These are phyloP conservation scores for Paramecium bursaria DNA, from an alignment of 73 alveolate genomes.

Conservation along the genomic window DNA sequence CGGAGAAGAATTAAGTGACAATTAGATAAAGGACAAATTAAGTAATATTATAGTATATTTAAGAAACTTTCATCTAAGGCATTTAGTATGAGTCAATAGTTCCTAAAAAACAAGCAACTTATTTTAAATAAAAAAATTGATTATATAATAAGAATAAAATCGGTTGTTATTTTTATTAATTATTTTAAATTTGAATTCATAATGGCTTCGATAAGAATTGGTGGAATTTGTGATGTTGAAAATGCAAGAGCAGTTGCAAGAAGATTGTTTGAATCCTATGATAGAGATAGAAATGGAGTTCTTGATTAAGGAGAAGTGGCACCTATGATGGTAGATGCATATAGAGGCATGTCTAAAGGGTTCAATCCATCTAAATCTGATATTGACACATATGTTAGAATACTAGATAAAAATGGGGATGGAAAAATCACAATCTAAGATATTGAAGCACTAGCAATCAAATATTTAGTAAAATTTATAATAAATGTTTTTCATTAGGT, in stretches of 20 bases:
- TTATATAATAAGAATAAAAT: no score
- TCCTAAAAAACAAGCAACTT: background rate
- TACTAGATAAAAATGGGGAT: slow-evolving; percentile 68
- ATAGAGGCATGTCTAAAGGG: slow-evolving; percentile 70
- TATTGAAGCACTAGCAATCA: slow-evolving; percentile 66
- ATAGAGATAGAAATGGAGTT: slow-evolving; percentile 65
- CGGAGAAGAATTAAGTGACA: background rate
- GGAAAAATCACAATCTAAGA: slow-evolving; percentile 68
- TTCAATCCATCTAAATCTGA: slow-evolving; percentile 71
- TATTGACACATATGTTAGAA: slow-evolving; percentile 52
- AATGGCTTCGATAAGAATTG: slow-evolving; percentile 51
- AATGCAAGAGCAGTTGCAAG: slow-evolving; percentile 65
- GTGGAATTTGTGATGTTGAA: slow-evolving; percentile 70
- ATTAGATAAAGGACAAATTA: background rate
- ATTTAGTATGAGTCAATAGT: background rate
- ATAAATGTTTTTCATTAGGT: no score
- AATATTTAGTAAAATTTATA: no score
- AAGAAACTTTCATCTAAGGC: no score
- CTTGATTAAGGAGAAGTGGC: slow-evolving; percentile 63
- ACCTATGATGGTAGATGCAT: slow-evolving; percentile 71
- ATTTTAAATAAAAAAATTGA: no score
- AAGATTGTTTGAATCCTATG: slow-evolving; percentile 66
- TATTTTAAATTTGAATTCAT: slow-evolving; percentile 52
- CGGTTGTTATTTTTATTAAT: background rate
- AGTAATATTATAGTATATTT: no score